Percentiles rank a stretch among this genome's conserved stretches.
Conservation (phyloP, 306 rosid genomes). For the Delonix regia region DNA sequence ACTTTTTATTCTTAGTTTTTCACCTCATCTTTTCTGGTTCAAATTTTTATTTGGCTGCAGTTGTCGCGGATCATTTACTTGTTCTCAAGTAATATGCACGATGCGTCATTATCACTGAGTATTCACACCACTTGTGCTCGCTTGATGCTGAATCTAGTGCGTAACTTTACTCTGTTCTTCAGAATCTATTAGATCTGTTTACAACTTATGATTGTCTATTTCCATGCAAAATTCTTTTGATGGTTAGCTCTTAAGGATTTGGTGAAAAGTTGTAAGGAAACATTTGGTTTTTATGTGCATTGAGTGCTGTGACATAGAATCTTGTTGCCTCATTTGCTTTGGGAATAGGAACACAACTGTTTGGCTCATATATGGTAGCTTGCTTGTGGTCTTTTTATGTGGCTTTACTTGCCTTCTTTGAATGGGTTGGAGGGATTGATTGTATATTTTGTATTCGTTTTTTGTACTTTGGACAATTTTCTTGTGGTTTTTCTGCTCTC, state of each 20-base stretch:
- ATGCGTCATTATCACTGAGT: constrained; percentile 93
- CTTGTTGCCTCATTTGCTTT: constrained; percentile 17
- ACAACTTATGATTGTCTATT: constrained; percentile 13
- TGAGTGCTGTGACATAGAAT: constrained; percentile 11
- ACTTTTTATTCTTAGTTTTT: not conserved
- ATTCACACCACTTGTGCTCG: constrained; percentile 99
- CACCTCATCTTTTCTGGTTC: constrained; percentile 23
- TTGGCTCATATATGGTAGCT: not conserved
- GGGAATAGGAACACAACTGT: constrained; percentile 4
- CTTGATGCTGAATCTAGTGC: constrained; percentile 97
- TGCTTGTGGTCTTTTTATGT: not conserved
- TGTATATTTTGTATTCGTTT: not conserved
- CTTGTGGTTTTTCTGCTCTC: not conserved
- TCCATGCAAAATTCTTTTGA: not conserved
- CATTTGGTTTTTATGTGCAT: constrained; percentile 9
- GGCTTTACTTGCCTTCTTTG: not conserved
- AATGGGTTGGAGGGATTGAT: not conserved
- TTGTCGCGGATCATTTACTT: constrained; percentile 93
- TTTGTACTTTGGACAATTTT: not conserved
- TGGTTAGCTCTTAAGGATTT: constrained; percentile 16
- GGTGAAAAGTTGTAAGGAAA: constrained; percentile 20
- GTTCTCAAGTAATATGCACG: constrained; percentile 99
- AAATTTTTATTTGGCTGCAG: constrained; percentile 59
- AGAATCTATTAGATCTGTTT: constrained; percentile 29
- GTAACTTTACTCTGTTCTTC: constrained; percentile 39